Conservation (phyloP, 2,329 filamentous ascomycete genomes). For the Ambrosiella beaveri region DNA sequence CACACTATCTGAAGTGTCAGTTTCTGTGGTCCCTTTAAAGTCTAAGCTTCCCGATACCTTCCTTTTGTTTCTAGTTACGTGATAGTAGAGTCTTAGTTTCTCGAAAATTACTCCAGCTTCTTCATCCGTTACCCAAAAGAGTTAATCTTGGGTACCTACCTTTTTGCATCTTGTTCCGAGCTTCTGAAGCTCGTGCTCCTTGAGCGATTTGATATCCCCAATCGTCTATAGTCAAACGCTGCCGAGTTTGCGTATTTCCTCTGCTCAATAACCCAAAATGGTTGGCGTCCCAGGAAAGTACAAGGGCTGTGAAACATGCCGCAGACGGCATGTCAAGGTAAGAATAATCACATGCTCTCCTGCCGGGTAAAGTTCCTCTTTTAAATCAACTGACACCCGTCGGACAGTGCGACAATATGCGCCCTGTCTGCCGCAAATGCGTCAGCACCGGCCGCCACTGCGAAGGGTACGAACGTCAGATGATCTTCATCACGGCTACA, state of each 20-base stretch:
- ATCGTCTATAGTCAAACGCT: background rate
- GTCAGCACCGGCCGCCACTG: slow-evolving; percentile 38
- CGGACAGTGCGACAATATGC: slow-evolving; percentile 41
- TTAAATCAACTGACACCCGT: background rate
- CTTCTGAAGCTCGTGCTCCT: too few species aligned
- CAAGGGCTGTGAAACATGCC: slow-evolving; percentile 46
- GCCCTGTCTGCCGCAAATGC: slow-evolving; percentile 44
- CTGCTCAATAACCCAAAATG: slow-evolving; percentile 22
- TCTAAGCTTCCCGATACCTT: background rate
- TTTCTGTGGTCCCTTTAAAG: background rate
- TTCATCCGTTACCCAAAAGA: too few species aligned
- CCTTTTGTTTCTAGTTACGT: background rate
- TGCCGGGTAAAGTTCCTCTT: background rate
- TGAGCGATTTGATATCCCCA: background rate
- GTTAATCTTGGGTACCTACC: too few species aligned
- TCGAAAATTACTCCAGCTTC: background rate
- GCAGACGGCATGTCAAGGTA: slow-evolving; percentile 41
- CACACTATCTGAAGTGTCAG: background rate
- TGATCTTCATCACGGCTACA: slow-evolving; percentile 47
- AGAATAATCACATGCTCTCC: slow-evolving; percentile 14
- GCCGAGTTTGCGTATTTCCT: background rate
- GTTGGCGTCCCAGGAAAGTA: slow-evolving; percentile 47
- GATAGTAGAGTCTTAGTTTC: background rate
- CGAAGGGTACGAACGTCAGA: slow-evolving; percentile 44
- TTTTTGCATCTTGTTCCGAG: too few species aligned